Evolutionary conservation across 257 asterid species (phyloP).

Genomic region (Nicotiana noctiflora): DNA sequence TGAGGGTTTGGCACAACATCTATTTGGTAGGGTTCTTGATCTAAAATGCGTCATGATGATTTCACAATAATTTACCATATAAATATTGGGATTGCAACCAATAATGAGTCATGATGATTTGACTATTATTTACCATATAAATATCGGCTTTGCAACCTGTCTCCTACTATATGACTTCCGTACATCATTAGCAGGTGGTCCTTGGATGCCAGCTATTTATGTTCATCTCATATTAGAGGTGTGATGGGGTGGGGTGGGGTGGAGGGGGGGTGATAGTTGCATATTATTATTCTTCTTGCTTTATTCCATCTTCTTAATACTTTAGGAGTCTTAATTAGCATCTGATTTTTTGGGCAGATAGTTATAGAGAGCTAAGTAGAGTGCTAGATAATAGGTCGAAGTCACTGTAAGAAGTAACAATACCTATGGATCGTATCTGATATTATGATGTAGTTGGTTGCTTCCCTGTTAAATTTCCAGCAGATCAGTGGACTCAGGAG

Average conservation of each 20-base stretch:
- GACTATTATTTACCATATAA: not conserved
- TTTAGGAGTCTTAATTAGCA: not conserved
- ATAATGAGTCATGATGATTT: not conserved
- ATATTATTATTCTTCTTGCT: not conserved
- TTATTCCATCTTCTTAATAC: not conserved
- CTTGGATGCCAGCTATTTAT: not conserved
- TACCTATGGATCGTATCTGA: not conserved
- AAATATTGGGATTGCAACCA: not conserved
- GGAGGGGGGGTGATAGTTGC: not conserved
- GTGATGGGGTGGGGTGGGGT: not conserved
- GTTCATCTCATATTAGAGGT: not conserved
- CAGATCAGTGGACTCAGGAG: not conserved
- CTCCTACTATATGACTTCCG: not conserved
- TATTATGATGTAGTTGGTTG: not conserved
- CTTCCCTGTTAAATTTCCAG: not conserved
- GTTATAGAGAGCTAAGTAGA: not conserved
- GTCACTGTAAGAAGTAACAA: not conserved
- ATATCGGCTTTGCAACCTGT: not conserved
- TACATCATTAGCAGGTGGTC: not conserved
- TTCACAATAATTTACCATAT: not conserved
- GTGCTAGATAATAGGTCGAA: not conserved
- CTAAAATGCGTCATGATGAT: not conserved
- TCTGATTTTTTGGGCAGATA: not conserved
- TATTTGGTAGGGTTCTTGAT: constrained; percentile 45
- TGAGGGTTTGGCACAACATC: constrained; percentile 82